Evolutionary conservation across 1,139 yeast genomes (phyloP).

Genomic region (Hanseniaspora sp.): DNA sequence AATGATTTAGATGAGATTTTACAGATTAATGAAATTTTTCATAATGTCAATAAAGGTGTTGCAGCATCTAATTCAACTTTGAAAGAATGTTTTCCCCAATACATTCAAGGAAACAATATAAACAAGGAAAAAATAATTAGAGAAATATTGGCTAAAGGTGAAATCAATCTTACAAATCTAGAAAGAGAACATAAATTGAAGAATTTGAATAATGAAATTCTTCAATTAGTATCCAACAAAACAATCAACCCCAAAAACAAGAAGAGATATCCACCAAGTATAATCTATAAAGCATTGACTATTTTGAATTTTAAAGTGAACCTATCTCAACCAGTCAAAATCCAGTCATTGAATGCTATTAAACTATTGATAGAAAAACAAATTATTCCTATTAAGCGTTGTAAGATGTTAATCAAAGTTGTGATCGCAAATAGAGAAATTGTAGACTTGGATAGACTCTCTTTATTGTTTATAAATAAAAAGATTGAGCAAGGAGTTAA

Average conservation of each 20-base stretch:
- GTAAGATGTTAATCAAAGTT: constrained; percentile 71
- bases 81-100: constrained; percentile 59
- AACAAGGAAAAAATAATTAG: constrained; percentile 51
- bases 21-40: constrained; percentile 89
- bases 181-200: constrained; percentile 69
- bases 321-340: constrained; percentile 70
- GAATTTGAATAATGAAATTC: constrained; percentile 72
- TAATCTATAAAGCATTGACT: constrained; percentile 76
- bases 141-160: constrained; percentile 81
- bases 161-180: constrained; percentile 85
- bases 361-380: constrained; percentile 65
- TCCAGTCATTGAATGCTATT: constrained; percentile 87
- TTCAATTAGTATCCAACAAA: constrained; percentile 75
- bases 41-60: constrained; percentile 88
- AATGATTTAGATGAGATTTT: constrained; percentile 90
- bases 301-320: constrained; percentile 74
- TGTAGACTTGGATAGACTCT: constrained; percentile 28
- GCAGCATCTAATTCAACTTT: constrained; percentile 86
- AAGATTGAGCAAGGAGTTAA: constrained; percentile 41
- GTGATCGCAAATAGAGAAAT: constrained; percentile 39
- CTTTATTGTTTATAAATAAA: constrained; percentile 19
- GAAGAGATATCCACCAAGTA: constrained; percentile 86
- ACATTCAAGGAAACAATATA: constrained; percentile 36
- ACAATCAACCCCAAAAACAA: constrained; percentile 84
- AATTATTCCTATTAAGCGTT: constrained; percentile 84